A percentile compares a stretch with the other conserved stretches of the same genome.
Conservation (phyloP, 2,329 filamentous ascomycete genomes). For the Calonectria henricotiae region DNA sequence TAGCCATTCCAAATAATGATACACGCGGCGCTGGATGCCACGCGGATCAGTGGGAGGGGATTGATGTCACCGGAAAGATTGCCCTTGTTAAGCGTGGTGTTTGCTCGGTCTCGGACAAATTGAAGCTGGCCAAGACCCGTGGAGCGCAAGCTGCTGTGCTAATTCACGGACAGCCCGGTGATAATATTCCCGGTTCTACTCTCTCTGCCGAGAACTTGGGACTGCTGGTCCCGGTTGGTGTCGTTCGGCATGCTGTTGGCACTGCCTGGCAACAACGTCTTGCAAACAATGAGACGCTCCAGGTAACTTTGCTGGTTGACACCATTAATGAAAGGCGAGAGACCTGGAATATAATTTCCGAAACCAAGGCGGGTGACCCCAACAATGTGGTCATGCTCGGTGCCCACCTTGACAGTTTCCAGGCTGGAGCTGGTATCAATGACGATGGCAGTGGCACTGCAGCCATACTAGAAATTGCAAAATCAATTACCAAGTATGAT, state of each 20-base stretch:
- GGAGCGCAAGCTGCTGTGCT: constrained; percentile 68
- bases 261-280: constrained; percentile 57
- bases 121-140: constrained; percentile 62
- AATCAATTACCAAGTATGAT: constrained; percentile 58
- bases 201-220: constrained; percentile 64
- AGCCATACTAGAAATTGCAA: constrained; percentile 60
- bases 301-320: constrained; percentile 59
- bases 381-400: constrained; percentile 63
- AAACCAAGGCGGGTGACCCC: constrained; percentile 63
- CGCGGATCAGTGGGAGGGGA: constrained; percentile 63
- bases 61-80: constrained; percentile 64
- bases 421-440: constrained; percentile 61
- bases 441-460: constrained; percentile 62
- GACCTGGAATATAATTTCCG: constrained; percentile 62
- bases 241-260: constrained; percentile 58
- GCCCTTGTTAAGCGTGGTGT: constrained; percentile 64
- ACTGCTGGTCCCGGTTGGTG: constrained; percentile 58
- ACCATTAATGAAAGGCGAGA: constrained; percentile 58
- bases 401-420: constrained; percentile 62
- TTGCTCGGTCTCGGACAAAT: constrained; percentile 63
- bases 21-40: constrained; percentile 61
- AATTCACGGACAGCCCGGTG: constrained; percentile 73
- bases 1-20: constrained; percentile 59
- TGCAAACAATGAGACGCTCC: constrained; percentile 55
- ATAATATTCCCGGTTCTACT: constrained; percentile 65